Evolutionary conservation across 306 rosid species (phyloP).

Genomic region (Sesbania bispinosa): DNA sequence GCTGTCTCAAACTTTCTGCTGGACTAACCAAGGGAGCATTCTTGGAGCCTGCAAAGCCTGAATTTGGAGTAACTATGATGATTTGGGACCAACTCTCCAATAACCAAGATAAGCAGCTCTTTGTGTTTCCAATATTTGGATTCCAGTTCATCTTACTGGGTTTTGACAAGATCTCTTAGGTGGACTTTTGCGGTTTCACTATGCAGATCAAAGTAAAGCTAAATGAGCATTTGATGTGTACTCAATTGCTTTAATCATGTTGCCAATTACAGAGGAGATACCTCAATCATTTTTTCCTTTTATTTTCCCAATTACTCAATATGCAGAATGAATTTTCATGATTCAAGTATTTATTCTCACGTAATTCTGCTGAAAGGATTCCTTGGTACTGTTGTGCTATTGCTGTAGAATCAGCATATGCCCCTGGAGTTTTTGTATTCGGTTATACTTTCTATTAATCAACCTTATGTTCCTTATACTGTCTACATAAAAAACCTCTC

Average conservation of each 20-base stretch:
- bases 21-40: conserved; percentile 26
- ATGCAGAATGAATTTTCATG: conserved; percentile 12
- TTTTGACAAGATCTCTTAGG: conserved; percentile 24
- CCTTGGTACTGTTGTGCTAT: neutral
- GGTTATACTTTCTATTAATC: neutral
- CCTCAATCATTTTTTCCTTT: conserved; percentile 15
- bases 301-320: neutral
- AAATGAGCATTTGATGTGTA: conserved; percentile 16
- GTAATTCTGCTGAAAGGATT: conserved; percentile 8
- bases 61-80: conserved; percentile 23
- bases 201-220: conserved; percentile 22
- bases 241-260: neutral
- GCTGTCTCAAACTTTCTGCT: conserved; percentile 28
- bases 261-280: conserved; percentile 14
- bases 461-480: neutral
- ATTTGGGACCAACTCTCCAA: conserved; percentile 26
- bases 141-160: conserved; percentile 10
- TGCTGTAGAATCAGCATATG: neutral
- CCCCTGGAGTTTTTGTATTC: conserved; percentile 6
- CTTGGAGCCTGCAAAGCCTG: neutral
- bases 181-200: conserved; percentile 20
- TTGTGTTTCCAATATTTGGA: conserved; percentile 23
- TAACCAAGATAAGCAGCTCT: conserved; percentile 28
- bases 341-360: neutral
- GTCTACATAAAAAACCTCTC: neutral